Evolutionary conservation across 352 stramenopile species (phyloP).

Genomic region (Elongisporangium undulatum): DNA sequence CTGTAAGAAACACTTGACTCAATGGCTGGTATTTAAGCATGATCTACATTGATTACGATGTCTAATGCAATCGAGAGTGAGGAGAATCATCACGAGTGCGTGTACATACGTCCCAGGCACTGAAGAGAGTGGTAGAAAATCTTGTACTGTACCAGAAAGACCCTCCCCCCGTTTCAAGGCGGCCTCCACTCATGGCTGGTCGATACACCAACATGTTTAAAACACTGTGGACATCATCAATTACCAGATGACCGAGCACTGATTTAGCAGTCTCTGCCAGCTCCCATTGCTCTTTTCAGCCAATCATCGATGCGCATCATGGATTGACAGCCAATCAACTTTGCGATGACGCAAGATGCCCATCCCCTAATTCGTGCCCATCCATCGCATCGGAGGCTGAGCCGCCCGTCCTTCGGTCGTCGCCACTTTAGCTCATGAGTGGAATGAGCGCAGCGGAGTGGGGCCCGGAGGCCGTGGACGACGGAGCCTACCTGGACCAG

Average conservation of each 20-base stretch:
- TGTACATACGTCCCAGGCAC: no score
- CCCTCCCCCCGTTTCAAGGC: no score
- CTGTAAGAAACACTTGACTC: neutral
- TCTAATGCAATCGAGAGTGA: no score
- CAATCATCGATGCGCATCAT: neutral
- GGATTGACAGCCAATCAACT: neutral
- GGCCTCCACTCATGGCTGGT: neutral
- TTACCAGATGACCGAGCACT: neutral
- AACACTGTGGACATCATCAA: neutral
- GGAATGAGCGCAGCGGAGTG: neutral
- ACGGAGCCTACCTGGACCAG: neutral
- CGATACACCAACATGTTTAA: neutral
- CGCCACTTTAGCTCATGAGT: neutral
- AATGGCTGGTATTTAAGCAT: neutral
- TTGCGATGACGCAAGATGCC: neutral
- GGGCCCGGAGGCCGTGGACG: neutral
- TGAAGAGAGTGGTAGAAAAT: no score
- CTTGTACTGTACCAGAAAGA: no score
- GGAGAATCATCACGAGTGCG: no score
- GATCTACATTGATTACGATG: no score
- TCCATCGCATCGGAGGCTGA: neutral
- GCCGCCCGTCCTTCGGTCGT: neutral
- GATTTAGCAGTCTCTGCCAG: neutral
- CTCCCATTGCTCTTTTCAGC: neutral
- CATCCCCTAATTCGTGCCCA: neutral